A percentile compares a stretch with the other conserved stretches of the same genome.
Evolutionary conservation across 2,329 filamentous ascomycete species (phyloP).

Genomic region (Onygenales sp.): DNA sequence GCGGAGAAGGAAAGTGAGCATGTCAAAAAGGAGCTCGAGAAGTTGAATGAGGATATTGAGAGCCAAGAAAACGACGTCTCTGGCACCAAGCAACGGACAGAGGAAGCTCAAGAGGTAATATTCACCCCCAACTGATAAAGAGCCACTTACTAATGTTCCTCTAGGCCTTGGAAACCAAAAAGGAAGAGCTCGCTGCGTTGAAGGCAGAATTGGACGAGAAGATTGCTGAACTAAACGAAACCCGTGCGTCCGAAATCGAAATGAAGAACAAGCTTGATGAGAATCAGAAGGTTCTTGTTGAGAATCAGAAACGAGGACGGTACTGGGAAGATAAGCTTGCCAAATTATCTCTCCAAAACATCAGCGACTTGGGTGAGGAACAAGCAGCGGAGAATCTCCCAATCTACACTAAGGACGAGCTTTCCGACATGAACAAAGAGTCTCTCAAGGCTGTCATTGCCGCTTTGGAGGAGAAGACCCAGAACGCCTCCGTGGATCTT

Average conservation of each 20-base stretch:
- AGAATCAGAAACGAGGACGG: conserved; percentile 73
- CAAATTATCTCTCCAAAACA: conserved; percentile 74
- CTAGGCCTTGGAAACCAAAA: conserved; percentile 63
- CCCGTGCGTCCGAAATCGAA: conserved; percentile 83
- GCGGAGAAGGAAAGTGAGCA: conserved; percentile 69
- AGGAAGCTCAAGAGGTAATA: conserved; percentile 63
- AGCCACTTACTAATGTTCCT: neutral
- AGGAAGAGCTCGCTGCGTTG: conserved; percentile 65
- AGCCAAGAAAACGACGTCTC: conserved; percentile 68
- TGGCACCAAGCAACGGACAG: conserved; percentile 61
- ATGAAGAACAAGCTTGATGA: conserved; percentile 98
- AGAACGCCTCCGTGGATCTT: conserved; percentile 79
- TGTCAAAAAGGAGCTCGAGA: conserved; percentile 63
- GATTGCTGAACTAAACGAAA: conserved; percentile 76
- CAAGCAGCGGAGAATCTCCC: conserved; percentile 48
- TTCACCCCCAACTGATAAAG: neutral
- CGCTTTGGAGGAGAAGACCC: conserved; percentile 62
- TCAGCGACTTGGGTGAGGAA: conserved; percentile 59
- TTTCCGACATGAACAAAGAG: conserved; percentile 54
- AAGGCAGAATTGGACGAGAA: conserved; percentile 85
- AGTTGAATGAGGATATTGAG: conserved; percentile 67
- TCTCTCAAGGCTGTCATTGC: conserved; percentile 56
- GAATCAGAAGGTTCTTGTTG: conserved; percentile 75
- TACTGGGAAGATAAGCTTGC: conserved; percentile 87
- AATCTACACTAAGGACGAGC: conserved; percentile 63